Conservation (phyloP, 208 protist genomes). For the Trypanosoma vivax region DNA sequence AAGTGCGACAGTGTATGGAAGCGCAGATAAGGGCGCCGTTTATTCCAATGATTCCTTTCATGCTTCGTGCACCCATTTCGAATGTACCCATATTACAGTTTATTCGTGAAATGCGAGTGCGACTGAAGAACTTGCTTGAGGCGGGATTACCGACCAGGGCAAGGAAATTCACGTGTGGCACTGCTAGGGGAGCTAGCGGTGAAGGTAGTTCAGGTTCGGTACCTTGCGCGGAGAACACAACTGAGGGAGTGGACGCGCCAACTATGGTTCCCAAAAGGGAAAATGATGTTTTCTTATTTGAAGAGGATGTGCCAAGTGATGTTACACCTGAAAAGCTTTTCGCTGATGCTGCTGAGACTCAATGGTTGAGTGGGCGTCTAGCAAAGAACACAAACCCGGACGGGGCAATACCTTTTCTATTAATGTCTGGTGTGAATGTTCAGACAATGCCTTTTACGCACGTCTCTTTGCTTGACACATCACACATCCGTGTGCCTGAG, state of each 20-base stretch:
- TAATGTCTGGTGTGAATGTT: slow-evolving; percentile 73
- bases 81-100: slow-evolving; percentile 80
- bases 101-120: slow-evolving; percentile 66
- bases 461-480: slow-evolving; percentile 18
- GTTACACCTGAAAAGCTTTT: slow-evolving; percentile 30
- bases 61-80: slow-evolving; percentile 53
- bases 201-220: neutral
- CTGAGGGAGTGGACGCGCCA: neutral
- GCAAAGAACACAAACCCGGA: slow-evolving; percentile 36
- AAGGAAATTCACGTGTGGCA: slow-evolving; percentile 23
- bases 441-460: slow-evolving; percentile 43
- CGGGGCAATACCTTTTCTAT: slow-evolving; percentile 43
- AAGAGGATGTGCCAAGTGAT: slow-evolving; percentile 55
- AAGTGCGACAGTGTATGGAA: slow-evolving; percentile 68
- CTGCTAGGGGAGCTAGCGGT: slow-evolving; percentile 11
- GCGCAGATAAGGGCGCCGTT: slow-evolving; percentile 32
- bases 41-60: slow-evolving; percentile 58
- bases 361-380: neutral
- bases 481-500: slow-evolving; percentile 12
- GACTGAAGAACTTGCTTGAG: slow-evolving; percentile 48
- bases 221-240: neutral
- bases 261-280: slow-evolving; percentile 20
- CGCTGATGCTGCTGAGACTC: slow-evolving; percentile 13
- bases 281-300: slow-evolving; percentile 52
- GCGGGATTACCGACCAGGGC: slow-evolving; percentile 45